Evolutionary conservation across 352 stramenopile species (phyloP).

Genomic region (Phytophthora boehmeriae): DNA sequence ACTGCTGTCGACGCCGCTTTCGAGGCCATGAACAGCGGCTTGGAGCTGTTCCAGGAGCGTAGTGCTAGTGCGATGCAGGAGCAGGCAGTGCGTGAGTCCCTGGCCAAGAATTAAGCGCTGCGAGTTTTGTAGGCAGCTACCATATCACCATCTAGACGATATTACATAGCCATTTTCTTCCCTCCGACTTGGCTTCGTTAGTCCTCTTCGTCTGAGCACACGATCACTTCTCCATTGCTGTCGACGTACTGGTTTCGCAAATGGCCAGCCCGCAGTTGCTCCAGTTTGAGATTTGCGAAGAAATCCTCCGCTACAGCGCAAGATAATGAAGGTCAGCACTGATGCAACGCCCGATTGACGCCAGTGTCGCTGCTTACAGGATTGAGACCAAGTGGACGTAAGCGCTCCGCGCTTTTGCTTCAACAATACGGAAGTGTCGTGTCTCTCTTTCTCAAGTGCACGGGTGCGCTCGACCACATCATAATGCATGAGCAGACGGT

Average conservation of each 20-base stretch:
- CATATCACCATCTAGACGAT: constrained; percentile 39
- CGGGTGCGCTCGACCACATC: constrained; percentile 44
- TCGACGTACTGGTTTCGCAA: constrained; percentile 70
- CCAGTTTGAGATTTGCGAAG: constrained; percentile 45
- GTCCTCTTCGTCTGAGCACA: constrained; percentile 43
- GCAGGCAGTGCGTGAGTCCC: constrained; percentile 75
- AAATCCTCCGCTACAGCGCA: constrained; percentile 47
- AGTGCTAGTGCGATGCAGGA: constrained; percentile 73
- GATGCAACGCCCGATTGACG: background rate
- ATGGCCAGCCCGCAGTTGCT: constrained; percentile 56
- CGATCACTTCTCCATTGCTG: constrained; percentile 52
- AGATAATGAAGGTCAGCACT: constrained; percentile 14
- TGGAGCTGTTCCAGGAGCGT: constrained; percentile 85
- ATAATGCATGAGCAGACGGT: constrained; percentile 51
- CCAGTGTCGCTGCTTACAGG: constrained; percentile 36
- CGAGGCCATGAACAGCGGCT: constrained; percentile 68
- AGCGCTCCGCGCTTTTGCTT: constrained; percentile 48
- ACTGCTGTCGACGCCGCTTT: constrained; percentile 75
- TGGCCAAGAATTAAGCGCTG: constrained; percentile 45
- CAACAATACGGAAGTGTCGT: constrained; percentile 32
- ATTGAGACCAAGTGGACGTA: constrained; percentile 55
- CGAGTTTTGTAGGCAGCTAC: constrained; percentile 23
- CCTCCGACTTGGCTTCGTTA: background rate
- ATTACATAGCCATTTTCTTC: constrained; percentile 22
- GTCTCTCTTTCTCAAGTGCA: constrained; percentile 37